Evolutionary conservation across 2,329 filamentous ascomycete species (phyloP).

Genomic region (Thielaviopsis ethacetica): DNA sequence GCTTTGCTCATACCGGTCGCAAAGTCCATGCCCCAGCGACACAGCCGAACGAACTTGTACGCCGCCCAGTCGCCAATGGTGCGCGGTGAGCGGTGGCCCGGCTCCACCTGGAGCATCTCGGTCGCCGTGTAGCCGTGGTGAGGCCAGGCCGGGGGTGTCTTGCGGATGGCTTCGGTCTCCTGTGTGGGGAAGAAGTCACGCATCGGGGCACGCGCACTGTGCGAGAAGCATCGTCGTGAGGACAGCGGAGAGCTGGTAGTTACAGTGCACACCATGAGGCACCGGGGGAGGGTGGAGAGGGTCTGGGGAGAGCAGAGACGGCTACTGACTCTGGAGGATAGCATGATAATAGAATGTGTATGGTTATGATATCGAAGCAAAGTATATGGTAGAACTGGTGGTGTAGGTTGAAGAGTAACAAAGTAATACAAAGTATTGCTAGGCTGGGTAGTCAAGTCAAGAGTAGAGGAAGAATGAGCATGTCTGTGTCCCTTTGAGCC

Average conservation of each 20-base stretch:
- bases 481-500: no score
- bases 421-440: no score
- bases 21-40: conserved; percentile 66
- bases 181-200: conserved; percentile 47
- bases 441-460: no score
- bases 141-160: conserved; percentile 50
- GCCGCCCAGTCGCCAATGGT: conserved; percentile 65
- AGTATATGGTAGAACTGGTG: not conserved
- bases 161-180: conserved; percentile 43
- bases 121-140: conserved; percentile 60
- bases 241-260: conserved; percentile 13
- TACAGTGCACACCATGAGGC: not conserved
- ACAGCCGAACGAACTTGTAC: conserved; percentile 56
- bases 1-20: conserved; percentile 58
- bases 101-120: conserved; percentile 58
- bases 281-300: not conserved
- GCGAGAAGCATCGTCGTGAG: conserved; percentile 29
- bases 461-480: no score
- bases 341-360: not conserved
- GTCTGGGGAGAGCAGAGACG: conserved; percentile 6
- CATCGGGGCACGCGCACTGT: conserved; percentile 28
- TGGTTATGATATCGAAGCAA: not conserved
- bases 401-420: no score
- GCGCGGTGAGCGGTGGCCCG: conserved; percentile 61
- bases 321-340: conserved; percentile 2